Conservation (phyloP, 1,284 basidiomycete genomes). For the Cutaneotrichosporon sp. region DNA sequence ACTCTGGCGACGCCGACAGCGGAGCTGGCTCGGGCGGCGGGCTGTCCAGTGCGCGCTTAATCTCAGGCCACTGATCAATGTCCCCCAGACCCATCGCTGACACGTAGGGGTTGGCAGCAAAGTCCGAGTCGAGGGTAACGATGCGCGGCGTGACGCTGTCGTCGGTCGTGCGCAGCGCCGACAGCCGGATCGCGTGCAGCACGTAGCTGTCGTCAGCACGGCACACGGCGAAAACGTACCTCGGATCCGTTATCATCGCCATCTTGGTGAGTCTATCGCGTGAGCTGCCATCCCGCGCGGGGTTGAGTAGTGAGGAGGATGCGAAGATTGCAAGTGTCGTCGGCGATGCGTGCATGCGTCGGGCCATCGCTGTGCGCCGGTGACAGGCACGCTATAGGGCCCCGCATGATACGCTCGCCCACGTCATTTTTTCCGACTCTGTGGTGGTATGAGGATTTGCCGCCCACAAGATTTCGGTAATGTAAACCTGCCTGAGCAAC, state of each 20-base stretch:
- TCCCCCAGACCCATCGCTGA: conserved; percentile 71
- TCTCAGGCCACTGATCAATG: conserved; percentile 73
- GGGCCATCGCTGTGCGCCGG: too few species aligned
- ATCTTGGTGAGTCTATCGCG: conserved; percentile 21
- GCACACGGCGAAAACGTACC: conserved; percentile 21
- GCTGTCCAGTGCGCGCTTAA: conserved; percentile 52
- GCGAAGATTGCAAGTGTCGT: too few species aligned
- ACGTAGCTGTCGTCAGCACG: conserved; percentile 58
- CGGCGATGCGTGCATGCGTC: too few species aligned
- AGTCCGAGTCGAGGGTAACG: conserved; percentile 60
- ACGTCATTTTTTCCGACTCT: conserved; percentile 2
- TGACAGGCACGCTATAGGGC: too few species aligned
- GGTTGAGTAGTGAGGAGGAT: too few species aligned
- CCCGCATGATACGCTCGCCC: conserved; percentile 5
- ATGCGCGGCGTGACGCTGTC: conserved; percentile 75
- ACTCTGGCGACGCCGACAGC: conserved; percentile 3
- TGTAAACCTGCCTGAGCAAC: too few species aligned
- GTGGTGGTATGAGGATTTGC: too few species aligned
- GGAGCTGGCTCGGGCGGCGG: conserved; percentile 55
- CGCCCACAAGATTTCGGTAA: too few species aligned
- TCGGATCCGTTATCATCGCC: conserved; percentile 45
- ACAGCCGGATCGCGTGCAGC: conserved; percentile 74
- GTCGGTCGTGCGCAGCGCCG: conserved; percentile 78
- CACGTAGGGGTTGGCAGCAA: conserved; percentile 73
- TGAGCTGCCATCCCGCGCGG: too few species aligned